Conservation (phyloP, 768 basidiomycete genomes). For the Suillus weaverae region DNA sequence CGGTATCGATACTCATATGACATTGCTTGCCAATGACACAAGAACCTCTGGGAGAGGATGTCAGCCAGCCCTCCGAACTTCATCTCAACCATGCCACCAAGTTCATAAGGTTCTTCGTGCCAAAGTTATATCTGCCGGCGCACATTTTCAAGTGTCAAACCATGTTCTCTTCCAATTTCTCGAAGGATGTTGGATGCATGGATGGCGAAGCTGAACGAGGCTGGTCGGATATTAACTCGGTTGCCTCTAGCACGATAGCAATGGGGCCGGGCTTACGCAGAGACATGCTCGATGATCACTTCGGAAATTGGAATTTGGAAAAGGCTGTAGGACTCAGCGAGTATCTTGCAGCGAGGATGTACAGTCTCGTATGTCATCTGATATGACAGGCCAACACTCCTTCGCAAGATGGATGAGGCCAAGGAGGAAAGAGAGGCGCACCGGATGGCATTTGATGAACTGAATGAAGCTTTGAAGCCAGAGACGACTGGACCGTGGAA, state of each 20-base stretch:
- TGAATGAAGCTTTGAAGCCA: background rate
- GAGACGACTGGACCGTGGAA: slow-evolving; percentile 17
- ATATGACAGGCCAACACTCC: slow-evolving; percentile 3
- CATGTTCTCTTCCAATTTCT: slow-evolving; percentile 30
- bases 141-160: slow-evolving; percentile 31
- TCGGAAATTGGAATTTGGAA: slow-evolving; percentile 35
- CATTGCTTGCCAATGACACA: slow-evolving; percentile 24
- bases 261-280: slow-evolving; percentile 34
- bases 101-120: slow-evolving; percentile 22
- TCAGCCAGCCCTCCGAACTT: background rate
- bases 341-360: background rate
- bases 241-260: slow-evolving; percentile 32
- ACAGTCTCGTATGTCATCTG: too few species aligned
- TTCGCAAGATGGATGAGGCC: slow-evolving; percentile 3
- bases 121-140: slow-evolving; percentile 35
- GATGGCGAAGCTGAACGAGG: slow-evolving; percentile 38
- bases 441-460: background rate
- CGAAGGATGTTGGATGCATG: slow-evolving; percentile 24
- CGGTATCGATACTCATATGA: slow-evolving; percentile 15
- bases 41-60: slow-evolving; percentile 11
- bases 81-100: background rate
- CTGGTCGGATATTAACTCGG: slow-evolving; percentile 35
- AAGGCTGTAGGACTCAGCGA: slow-evolving; percentile 27
- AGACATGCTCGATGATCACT: slow-evolving; percentile 37
- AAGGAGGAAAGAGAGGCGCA: background rate